Evolutionary conservation across 2,329 filamentous ascomycete genomes (phyloP).

Genomic region (Cadophora sp.): DNA sequence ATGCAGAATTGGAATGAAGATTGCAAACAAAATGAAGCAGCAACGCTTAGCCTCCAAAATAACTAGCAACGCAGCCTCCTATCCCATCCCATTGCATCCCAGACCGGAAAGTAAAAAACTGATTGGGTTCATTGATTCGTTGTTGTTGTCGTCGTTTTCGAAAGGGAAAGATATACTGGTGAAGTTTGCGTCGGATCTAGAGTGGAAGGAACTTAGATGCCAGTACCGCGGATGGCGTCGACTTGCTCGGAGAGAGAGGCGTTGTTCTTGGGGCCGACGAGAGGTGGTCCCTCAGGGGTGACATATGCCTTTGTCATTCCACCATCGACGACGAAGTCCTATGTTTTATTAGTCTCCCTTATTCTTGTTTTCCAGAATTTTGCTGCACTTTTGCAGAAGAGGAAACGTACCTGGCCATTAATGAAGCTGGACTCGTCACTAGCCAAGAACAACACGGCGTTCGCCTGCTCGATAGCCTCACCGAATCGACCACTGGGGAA

Average conservation of each 20-base stretch:
- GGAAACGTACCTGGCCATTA: constrained; percentile 65
- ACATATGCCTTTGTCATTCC: constrained; percentile 95
- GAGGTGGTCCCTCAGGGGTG: constrained; percentile 66
- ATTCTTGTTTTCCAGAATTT: background rate
- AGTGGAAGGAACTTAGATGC: constrained; percentile 26
- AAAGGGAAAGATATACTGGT: background rate
- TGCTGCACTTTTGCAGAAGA: background rate
- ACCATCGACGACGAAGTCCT: constrained; percentile 94
- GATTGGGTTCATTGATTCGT: background rate
- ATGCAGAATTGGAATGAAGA: background rate
- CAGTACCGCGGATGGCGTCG: constrained; percentile 45
- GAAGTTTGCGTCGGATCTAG: background rate
- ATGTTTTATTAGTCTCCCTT: constrained; percentile 17
- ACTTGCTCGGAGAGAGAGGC: constrained; percentile 44
- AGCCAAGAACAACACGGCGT: constrained; percentile 76
- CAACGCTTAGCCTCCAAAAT: constrained; percentile 10
- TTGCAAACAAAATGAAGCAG: background rate
- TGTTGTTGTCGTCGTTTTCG: constrained; percentile 11
- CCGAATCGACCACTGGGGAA: constrained; percentile 79
- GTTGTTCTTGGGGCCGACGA: constrained; percentile 58
- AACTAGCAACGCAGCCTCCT: background rate
- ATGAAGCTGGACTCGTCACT: constrained; percentile 79
- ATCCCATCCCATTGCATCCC: background rate
- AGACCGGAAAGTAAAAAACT: background rate
- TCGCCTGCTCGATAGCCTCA: constrained; percentile 78